These are phyloP conservation scores for Scortechinia acanthostroma DNA, from an alignment of 2,329 filamentous ascomycete species.

Conservation along the genomic window DNA sequence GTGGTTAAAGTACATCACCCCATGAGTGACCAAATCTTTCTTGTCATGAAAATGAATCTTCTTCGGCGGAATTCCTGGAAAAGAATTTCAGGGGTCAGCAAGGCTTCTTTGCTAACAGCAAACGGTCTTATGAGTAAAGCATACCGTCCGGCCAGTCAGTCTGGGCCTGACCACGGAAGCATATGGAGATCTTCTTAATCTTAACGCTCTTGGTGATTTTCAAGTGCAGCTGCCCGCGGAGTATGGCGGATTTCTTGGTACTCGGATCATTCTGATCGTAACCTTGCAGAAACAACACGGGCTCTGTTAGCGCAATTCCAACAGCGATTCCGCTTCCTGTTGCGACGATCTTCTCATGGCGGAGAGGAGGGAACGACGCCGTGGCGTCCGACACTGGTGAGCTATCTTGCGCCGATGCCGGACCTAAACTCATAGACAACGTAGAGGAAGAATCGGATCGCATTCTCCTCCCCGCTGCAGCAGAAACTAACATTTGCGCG, in stretches of 20 bases:
- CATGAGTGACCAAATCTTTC: slow-evolving; percentile 1
- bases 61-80: background rate
- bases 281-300: slow-evolving; percentile 35
- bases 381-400: background rate
- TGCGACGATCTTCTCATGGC: slow-evolving; percentile 34
- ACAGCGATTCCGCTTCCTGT: slow-evolving; percentile 36
- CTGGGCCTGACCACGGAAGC: background rate
- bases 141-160: slow-evolving; percentile 1
- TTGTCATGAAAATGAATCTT: slow-evolving; percentile 2
- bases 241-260: background rate
- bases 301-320: slow-evolving; percentile 34
- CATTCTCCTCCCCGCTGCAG: slow-evolving; percentile 10
- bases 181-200: slow-evolving; percentile 1
- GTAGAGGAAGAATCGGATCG: slow-evolving; percentile 17
- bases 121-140: background rate
- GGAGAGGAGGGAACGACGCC: background rate
- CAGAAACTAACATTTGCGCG: background rate
- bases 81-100: background rate
- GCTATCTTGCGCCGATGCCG: background rate
- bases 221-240: background rate
- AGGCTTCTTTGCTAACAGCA: background rate
- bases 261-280: slow-evolving; percentile 32
- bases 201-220: slow-evolving; percentile 1
- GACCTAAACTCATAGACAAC: background rate
- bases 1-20: background rate